Evolutionary conservation across 495 filamentous ascomycete species (phyloP).

Genomic region (Glutinoglossum americanum): DNA sequence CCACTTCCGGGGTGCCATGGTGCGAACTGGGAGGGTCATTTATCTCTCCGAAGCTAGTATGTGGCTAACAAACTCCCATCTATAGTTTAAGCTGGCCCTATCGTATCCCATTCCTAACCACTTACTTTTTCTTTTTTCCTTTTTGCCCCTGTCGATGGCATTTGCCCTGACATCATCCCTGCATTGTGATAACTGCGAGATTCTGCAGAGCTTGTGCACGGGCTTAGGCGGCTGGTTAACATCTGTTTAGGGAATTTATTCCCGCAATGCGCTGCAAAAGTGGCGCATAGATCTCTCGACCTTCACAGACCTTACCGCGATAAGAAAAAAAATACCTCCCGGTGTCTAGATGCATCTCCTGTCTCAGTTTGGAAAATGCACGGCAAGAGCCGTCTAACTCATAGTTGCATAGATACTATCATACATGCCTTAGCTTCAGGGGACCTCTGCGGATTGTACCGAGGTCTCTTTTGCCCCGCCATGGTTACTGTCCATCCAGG

Average conservation of each 20-base stretch:
- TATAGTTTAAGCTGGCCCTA: too few relatives aligned
- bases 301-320: neutral
- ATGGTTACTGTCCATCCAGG: conserved; percentile 35
- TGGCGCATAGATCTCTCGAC: neutral
- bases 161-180: neutral
- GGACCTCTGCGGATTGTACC: neutral
- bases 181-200: neutral
- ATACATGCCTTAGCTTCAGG: neutral
- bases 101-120: too few relatives aligned
- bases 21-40: too few relatives aligned
- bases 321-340: too few relatives aligned
- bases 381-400: neutral
- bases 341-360: too few relatives aligned
- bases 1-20: too few relatives aligned
- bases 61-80: too few relatives aligned
- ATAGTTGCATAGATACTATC: neutral
- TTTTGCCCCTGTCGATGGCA: neutral
- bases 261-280: neutral
- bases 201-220: neutral
- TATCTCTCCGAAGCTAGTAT: too few relatives aligned
- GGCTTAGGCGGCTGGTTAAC: neutral
- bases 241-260: neutral
- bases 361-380: neutral
- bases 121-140: neutral
- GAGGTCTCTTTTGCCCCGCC: neutral